phyloP scores from a whole-genome alignment of 768 basidiomycete species.

The Postia placenta region DNA sequence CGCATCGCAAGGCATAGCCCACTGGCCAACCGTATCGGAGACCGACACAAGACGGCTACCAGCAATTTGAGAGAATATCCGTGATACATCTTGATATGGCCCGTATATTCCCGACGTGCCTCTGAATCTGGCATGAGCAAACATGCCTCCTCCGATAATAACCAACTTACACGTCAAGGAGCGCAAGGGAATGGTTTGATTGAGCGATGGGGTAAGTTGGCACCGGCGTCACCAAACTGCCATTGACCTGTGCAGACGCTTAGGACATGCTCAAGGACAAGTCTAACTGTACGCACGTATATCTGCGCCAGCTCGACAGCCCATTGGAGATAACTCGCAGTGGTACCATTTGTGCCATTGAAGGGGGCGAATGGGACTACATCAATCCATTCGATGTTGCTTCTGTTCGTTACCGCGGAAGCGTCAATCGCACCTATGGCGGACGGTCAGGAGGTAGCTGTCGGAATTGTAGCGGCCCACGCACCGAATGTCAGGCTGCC shows the following conservation, averaged over 20 bases:
- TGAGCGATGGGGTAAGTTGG: constrained; percentile 61
- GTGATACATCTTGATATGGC: constrained; percentile 71
- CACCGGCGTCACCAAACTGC: constrained; percentile 40
- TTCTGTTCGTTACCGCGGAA: constrained; percentile 55
- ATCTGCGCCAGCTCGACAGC: constrained; percentile 53
- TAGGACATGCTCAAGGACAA: too few species aligned
- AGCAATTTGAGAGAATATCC: constrained; percentile 53
- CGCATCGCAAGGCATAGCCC: constrained; percentile 71
- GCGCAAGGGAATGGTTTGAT: constrained; percentile 52
- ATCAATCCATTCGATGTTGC: constrained; percentile 63
- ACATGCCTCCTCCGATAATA: too few species aligned
- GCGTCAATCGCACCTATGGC: constrained; percentile 69
- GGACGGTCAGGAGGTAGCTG: background rate
- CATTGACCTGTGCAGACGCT: constrained; percentile 67
- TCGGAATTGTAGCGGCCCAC: constrained; percentile 8
- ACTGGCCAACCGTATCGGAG: constrained; percentile 56
- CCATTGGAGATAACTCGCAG: constrained; percentile 75
- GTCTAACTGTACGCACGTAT: constrained; percentile 34
- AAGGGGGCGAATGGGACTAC: constrained; percentile 72
- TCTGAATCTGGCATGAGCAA: too few species aligned
- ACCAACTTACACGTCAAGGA: constrained; percentile 63
- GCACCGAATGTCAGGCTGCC: constrained; percentile 65
- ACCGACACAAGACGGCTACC: constrained; percentile 64
- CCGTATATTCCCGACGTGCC: constrained; percentile 70
- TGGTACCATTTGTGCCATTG: constrained; percentile 40